A percentile compares a stretch with the other conserved stretches of the same genome.
phyloP scores from a whole-genome alignment of 768 basidiomycete genomes.

The Kwoniella europaea region DNA sequence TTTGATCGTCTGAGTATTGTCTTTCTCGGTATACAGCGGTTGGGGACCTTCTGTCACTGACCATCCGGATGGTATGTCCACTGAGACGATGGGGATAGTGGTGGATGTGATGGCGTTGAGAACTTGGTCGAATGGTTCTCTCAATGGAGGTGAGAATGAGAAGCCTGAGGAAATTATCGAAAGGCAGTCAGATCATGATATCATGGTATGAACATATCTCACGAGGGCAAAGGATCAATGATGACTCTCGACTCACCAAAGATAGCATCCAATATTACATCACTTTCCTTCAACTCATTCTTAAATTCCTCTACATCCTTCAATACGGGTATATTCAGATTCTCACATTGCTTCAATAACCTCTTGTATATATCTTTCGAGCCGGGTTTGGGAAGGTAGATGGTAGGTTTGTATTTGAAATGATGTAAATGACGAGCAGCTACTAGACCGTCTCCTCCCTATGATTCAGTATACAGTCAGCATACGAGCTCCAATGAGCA shows the following conservation, averaged over 20 bases:
- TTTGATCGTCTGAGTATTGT: constrained; percentile 45
- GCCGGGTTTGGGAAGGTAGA: constrained; percentile 96
- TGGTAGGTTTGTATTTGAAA: constrained; percentile 86
- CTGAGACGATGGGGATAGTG: constrained; percentile 80
- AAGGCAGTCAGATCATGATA: too few relatives aligned
- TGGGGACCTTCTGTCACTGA: constrained; percentile 78
- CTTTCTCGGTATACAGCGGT: constrained; percentile 42
- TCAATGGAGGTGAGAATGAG: constrained; percentile 89
- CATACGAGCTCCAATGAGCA: too few relatives aligned
- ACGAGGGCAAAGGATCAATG: neutral
- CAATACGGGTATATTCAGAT: constrained; percentile 80
- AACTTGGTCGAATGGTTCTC: constrained; percentile 81
- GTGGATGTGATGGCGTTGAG: constrained; percentile 70
- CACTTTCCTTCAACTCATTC: constrained; percentile 56
- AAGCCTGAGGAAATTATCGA: constrained; percentile 63
- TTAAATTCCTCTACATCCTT: constrained; percentile 62
- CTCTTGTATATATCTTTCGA: constrained; percentile 93
- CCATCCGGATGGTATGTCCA: constrained; percentile 98
- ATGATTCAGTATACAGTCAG: neutral
- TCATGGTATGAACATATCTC: too few relatives aligned
- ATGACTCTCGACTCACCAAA: constrained; percentile 65
- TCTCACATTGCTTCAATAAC: constrained; percentile 81
- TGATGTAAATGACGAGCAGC: constrained; percentile 92
- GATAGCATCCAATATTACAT: constrained; percentile 91
- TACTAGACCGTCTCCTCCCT: constrained; percentile 91